Evolutionary conservation across 2,329 filamentous ascomycete species (phyloP).

Genomic region (Monosporascus sp.): DNA sequence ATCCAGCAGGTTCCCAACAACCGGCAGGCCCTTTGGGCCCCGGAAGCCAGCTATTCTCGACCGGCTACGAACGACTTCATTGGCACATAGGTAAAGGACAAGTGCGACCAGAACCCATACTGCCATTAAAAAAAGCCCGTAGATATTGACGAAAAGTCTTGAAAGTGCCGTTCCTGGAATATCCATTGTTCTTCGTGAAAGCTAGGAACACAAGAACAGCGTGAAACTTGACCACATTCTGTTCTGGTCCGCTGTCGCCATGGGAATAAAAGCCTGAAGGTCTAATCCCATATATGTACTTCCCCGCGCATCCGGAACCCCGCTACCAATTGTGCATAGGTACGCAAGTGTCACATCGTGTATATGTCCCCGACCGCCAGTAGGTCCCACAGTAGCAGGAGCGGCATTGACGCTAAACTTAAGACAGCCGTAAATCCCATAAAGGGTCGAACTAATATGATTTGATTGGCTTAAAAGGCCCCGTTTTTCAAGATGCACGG

Average conservation of each 20-base stretch:
- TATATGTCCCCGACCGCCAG: not conserved
- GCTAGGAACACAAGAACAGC: not conserved
- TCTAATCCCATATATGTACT: not conserved
- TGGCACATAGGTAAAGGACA: constrained; percentile 16
- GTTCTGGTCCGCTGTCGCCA: not conserved
- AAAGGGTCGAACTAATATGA: too few relatives aligned
- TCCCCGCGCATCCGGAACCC: not conserved
- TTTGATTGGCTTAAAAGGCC: too few relatives aligned
- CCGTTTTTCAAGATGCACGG: too few relatives aligned
- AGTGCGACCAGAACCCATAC: constrained; percentile 5
- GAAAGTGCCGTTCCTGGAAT: not conserved
- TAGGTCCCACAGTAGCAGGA: too few relatives aligned
- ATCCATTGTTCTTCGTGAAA: not conserved
- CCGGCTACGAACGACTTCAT: constrained; percentile 19
- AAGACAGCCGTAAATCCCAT: too few relatives aligned
- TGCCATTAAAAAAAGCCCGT: not conserved
- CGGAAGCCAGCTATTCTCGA: constrained; percentile 20
- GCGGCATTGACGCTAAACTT: too few relatives aligned
- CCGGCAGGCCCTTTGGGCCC: constrained; percentile 22
- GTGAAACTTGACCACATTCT: not conserved
- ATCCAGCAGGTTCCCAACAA: constrained; percentile 60
- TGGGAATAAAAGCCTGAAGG: not conserved
- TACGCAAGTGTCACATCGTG: not conserved
- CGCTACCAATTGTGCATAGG: not conserved
- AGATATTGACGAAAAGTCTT: not conserved